Evolutionary conservation across 1,284 basidiomycete species (phyloP).

Genomic region (Ceratobasidium sp.): DNA sequence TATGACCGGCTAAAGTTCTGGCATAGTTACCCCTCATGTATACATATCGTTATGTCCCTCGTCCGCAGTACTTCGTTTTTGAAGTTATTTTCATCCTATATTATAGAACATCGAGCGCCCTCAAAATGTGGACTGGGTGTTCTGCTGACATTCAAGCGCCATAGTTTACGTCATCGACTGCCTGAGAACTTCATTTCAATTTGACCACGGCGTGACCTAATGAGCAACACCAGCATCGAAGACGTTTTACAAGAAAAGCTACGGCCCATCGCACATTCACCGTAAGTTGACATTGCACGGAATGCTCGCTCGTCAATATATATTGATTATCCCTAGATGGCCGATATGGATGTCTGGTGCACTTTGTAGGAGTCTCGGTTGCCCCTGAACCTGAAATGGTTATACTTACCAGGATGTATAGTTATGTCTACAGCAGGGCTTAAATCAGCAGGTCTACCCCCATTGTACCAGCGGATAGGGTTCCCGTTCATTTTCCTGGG

Average conservation of each 20-base stretch:
- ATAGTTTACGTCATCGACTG: no score
- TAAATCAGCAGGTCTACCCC: conserved; percentile 29
- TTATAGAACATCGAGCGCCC: no score
- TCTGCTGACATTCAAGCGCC: no score
- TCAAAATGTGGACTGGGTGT: no score
- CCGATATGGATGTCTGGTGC: conserved; percentile 31
- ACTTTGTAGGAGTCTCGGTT: conserved; percentile 18
- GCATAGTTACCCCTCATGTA: no score
- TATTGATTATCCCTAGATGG: conserved; percentile 20
- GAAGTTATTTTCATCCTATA: no score
- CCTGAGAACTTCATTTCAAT: no score
- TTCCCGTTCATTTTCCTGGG: conserved; percentile 57
- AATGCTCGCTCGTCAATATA: neutral
- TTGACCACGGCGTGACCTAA: no score
- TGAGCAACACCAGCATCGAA: neutral
- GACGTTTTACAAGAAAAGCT: neutral
- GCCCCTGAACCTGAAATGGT: neutral
- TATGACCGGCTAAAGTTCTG: no score
- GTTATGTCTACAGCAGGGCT: conserved; percentile 37
- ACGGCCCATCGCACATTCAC: conserved; percentile 28
- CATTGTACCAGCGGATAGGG: conserved; percentile 50
- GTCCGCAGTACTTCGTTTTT: no score
- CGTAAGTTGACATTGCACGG: neutral
- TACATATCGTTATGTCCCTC: no score
- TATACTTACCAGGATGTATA: neutral